Evolutionary conservation across 345 rosid genomes (phyloP), one percentile per base, ranked within the genome.

Genomic region (Lepidium didymum): DNA sequence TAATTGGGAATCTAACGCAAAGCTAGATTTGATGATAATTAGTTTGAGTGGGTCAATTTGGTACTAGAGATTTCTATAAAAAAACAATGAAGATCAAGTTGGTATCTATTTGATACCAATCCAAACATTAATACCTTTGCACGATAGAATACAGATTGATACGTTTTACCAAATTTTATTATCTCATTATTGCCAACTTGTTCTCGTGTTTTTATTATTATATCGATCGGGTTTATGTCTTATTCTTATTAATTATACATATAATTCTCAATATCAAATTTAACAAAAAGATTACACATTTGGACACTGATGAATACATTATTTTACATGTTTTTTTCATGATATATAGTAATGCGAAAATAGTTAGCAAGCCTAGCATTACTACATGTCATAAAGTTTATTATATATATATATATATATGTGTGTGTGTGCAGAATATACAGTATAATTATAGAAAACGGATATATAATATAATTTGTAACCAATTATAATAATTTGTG

Each of bases 111-210:
- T 59, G 36, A 73, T 59, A 25, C 50, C 35, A 64, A 59, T 41
- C 77, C 59, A 61, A 67, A 73, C 46, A 60, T 59, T 59, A 59
- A 74, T 51, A 67, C 68, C 49, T 67, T 74, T 59, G 62, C 73
- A 67, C 49, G 63, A 66, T 35, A 52, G 31, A 27, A 12, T 52
- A 59, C 49, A 67, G 73, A 67, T 59, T 58, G 77, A 15, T 73
- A 73, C 56, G 68, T 67, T 59, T 52, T 59, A 73, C 77, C 77
- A 45, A 67, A 23, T 42, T 19, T 27, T 51, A 19, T 11, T 15
- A 43, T 66, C 42, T 59, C 72, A 58, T 59, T 42, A 33, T 35
- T 59, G 56, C 67, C 77, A 67, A 66, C 68, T 66, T 73, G 68
- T 31, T 67, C 62, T 36, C 51, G 13, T 43, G 62, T 37, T 56